These are phyloP conservation scores for Annona cherimola DNA, from an alignment of 164 flowering plant genomes.

Conservation along the genomic window DNA sequence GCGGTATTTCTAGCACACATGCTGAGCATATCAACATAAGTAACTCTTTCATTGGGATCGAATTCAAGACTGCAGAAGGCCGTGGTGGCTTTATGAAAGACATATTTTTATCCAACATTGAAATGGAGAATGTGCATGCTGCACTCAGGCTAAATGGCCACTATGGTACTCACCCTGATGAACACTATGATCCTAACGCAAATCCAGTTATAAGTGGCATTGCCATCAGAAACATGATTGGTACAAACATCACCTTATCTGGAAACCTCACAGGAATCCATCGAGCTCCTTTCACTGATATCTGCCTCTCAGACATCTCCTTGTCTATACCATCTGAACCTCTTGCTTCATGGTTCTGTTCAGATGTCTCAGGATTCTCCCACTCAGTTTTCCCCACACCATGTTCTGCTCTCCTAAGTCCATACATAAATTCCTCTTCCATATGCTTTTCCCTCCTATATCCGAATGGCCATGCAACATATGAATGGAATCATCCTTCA, in stretches of 20 bases:
- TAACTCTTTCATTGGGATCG: conserved; percentile 40
- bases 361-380: conserved; percentile 41
- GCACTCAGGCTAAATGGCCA: conserved; percentile 47
- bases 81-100: conserved; percentile 55
- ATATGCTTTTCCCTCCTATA: conserved; percentile 24
- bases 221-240: conserved; percentile 39
- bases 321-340: conserved; percentile 29
- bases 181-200: conserved; percentile 44
- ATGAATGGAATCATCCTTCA: conserved; percentile 9
- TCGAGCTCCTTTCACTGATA: conserved; percentile 48
- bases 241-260: conserved; percentile 39
- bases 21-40: conserved; percentile 31
- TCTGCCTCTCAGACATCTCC: conserved; percentile 49
- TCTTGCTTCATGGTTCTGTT: conserved; percentile 48
- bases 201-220: conserved; percentile 41
- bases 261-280: conserved; percentile 48
- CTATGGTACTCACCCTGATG: conserved; percentile 50
- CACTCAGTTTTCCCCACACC: conserved; percentile 37
- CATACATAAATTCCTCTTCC: conserved; percentile 22
- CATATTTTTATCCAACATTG: conserved; percentile 34
- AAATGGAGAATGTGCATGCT: conserved; percentile 31
- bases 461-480: conserved; percentile 12
- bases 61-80: conserved; percentile 44
- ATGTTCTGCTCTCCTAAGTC: conserved; percentile 30
- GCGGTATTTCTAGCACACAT: conserved; percentile 50